A percentile compares a stretch with the other conserved stretches of the same genome.
Conservation (phyloP, 2,329 filamentous ascomycete species). For the Trichoderma sp. region DNA sequence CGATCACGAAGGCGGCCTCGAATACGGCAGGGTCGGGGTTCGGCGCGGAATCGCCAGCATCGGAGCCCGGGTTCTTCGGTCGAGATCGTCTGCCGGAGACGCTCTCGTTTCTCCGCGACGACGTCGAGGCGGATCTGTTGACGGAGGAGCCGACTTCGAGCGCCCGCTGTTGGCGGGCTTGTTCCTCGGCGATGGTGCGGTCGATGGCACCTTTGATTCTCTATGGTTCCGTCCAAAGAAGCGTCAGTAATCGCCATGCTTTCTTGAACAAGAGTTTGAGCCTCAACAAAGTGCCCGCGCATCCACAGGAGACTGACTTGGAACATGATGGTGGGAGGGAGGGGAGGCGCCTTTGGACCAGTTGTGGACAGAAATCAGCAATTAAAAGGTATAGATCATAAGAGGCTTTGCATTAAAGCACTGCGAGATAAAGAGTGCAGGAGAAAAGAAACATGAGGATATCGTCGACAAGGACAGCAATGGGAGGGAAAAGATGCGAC, state of each 20-base stretch:
- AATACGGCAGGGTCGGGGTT: conserved; percentile 86
- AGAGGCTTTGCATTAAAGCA: background rate
- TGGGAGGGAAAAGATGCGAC: background rate
- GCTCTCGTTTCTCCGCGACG: conserved; percentile 47
- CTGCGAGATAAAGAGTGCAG: background rate
- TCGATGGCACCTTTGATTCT: conserved; percentile 84
- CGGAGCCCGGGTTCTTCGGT: conserved; percentile 45
- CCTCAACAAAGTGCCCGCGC: background rate
- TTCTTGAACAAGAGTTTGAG: background rate
- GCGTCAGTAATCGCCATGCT: conserved; percentile 14
- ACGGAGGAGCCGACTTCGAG: conserved; percentile 50
- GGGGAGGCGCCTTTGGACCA: background rate
- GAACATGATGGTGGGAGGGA: conserved; percentile 35
- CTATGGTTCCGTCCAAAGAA: conserved; percentile 47
- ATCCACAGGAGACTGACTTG: conserved; percentile 35
- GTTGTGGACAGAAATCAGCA: background rate
- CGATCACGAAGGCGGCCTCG: conserved; percentile 82
- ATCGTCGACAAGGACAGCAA: background rate
- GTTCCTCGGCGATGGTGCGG: conserved; percentile 86
- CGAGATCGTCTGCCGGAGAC: conserved; percentile 39
- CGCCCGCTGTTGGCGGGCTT: conserved; percentile 72
- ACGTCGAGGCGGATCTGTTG: conserved; percentile 44
- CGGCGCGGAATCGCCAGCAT: conserved; percentile 45
- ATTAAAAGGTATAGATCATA: conserved; percentile 17
- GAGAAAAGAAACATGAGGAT: background rate